phyloP scores from a whole-genome alignment of 306 rosid genomes.

The Vigna reflexopilosa region DNA sequence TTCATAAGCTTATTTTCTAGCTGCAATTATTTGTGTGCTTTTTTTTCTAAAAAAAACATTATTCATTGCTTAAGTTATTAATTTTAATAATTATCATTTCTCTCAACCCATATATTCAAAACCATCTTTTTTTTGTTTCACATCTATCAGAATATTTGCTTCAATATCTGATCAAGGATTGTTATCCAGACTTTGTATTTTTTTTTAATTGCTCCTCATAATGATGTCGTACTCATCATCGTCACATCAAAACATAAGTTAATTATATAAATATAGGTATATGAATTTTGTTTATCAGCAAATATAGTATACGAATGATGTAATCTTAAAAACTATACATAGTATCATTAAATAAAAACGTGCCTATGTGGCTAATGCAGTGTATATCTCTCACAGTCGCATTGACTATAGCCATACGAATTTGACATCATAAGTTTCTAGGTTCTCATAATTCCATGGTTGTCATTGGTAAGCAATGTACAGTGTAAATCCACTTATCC shows the following conservation, averaged over 20 bases:
- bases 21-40: background rate
- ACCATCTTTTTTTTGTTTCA: background rate
- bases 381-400: background rate
- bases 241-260: background rate
- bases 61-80: too few relatives aligned
- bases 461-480: background rate
- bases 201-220: too few relatives aligned
- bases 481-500: background rate
- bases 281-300: too few relatives aligned
- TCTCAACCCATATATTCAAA: background rate
- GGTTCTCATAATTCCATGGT: background rate
- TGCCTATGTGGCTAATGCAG: background rate
- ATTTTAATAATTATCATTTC: background rate
- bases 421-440: conserved; percentile 12
- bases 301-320: background rate
- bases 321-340: background rate
- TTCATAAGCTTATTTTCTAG: too few relatives aligned
- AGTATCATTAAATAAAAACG: background rate
- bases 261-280: background rate
- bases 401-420: background rate
- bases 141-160: background rate
- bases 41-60: too few relatives aligned
- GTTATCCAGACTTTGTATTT: too few relatives aligned
- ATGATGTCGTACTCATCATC: background rate
- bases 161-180: background rate